phyloP scores from a whole-genome alignment of 202 grass and related monocot species.

The Cymbopogon flexuosus region DNA sequence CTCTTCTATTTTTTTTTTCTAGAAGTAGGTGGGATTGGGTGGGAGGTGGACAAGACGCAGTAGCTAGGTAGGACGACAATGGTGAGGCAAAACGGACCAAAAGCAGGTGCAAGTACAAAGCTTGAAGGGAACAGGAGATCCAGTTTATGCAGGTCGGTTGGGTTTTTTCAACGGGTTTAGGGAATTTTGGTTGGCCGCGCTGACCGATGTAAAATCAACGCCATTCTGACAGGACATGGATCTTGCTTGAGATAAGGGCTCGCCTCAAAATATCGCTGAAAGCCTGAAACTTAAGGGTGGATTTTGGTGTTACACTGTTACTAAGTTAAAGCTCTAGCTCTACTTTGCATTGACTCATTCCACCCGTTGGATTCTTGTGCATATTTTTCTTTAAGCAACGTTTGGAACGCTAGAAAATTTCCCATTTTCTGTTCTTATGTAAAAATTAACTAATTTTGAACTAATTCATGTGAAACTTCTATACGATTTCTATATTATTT shows the following conservation, averaged over 20 bases:
- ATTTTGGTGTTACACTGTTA: neutral
- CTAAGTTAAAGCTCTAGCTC: neutral
- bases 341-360: neutral
- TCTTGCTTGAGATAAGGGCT: slow-evolving; percentile 7
- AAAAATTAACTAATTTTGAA: neutral
- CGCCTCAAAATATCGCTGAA: neutral
- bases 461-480: too few relatives aligned
- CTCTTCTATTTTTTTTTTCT: neutral
- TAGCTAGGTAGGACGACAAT: slow-evolving; percentile 46
- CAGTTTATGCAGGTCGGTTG: slow-evolving; percentile 12
- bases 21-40: slow-evolving; percentile 20
- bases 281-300: neutral
- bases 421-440: neutral
- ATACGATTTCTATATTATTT: too few relatives aligned
- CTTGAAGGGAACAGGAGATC: slow-evolving; percentile 24
- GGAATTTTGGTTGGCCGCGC: slow-evolving; percentile 27
- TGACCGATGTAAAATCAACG: slow-evolving; percentile 42
- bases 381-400: neutral
- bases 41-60: slow-evolving; percentile 13
- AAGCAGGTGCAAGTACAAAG: slow-evolving; percentile 41
- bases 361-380: neutral
- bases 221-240: slow-evolving; percentile 24
- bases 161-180: neutral
- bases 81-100: slow-evolving; percentile 38
- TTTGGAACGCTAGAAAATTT: neutral